Conservation (phyloP, 768 basidiomycete genomes). For the Boletus sp. region DNA sequence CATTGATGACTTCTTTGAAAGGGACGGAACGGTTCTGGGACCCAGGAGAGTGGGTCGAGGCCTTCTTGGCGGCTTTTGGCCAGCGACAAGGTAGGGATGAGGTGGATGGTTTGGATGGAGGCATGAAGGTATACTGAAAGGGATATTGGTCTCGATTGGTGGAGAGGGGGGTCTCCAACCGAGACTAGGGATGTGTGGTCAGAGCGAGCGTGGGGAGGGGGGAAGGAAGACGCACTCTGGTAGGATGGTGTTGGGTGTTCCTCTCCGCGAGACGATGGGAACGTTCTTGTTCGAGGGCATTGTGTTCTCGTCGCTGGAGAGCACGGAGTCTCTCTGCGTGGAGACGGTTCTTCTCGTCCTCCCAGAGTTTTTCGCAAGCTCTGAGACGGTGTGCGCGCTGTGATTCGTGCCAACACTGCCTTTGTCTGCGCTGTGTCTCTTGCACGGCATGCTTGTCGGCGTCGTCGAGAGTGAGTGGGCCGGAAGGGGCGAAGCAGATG, state of each 20-base stretch:
- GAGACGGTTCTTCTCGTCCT: conserved; percentile 42
- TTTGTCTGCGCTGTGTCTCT: conserved; percentile 33
- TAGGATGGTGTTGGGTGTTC: conserved; percentile 5
- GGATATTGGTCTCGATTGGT: conserved; percentile 21
- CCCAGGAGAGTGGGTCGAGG: conserved; percentile 5
- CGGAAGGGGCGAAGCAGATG: conserved; percentile 36
- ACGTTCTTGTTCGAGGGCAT: conserved; percentile 27
- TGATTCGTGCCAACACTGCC: conserved; percentile 33
- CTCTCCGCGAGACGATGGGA: conserved; percentile 22
- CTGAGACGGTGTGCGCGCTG: conserved; percentile 40
- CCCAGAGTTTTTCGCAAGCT: conserved; percentile 48
- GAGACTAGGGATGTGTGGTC: conserved; percentile 14
- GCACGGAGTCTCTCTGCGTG: conserved; percentile 38
- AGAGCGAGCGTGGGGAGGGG: background rate
- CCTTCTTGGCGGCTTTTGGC: conserved; percentile 12
- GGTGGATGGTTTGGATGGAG: conserved; percentile 19
- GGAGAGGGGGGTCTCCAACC: conserved; percentile 1
- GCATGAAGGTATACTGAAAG: conserved; percentile 35
- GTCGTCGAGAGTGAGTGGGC: conserved; percentile 40
- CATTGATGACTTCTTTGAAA: conserved; percentile 53
- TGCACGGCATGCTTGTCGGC: conserved; percentile 38
- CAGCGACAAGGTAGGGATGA: conserved; percentile 20
- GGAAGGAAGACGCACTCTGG: conserved; percentile 18
- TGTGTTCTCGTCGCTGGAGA: conserved; percentile 32
- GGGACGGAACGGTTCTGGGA: conserved; percentile 38